Evolutionary conservation across 179 eudicot genomes (phyloP).

Genomic region (Beta corolliflora): DNA sequence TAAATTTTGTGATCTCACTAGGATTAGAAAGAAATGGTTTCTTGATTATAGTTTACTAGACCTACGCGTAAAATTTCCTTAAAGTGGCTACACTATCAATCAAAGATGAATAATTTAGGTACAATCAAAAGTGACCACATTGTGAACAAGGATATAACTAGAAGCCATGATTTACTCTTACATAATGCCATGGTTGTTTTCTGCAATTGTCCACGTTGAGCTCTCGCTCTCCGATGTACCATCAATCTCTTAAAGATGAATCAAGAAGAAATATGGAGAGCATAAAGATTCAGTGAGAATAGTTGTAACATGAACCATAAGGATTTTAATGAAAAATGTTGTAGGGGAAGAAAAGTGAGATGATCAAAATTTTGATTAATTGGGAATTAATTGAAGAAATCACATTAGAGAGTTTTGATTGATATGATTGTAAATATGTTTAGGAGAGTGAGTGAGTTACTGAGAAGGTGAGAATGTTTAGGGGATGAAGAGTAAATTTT

Average conservation of each 20-base stretch:
- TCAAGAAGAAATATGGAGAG: not conserved
- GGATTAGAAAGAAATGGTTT: constrained; percentile 9
- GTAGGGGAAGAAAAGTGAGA: not conserved
- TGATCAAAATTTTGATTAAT: not conserved
- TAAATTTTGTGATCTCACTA: not conserved
- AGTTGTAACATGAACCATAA: constrained; percentile 13
- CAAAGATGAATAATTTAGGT: constrained; percentile 59
- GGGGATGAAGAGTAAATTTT: not conserved
- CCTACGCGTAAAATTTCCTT: constrained; percentile 34
- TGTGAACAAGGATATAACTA: constrained; percentile 44
- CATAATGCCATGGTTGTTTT: constrained; percentile 29
- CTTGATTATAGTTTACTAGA: constrained; percentile 36
- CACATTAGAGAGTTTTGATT: not conserved
- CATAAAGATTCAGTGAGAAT: constrained; percentile 4
- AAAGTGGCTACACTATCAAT: constrained; percentile 31
- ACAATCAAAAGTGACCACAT: constrained; percentile 66
- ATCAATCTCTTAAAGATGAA: constrained; percentile 30
- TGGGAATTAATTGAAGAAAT: not conserved
- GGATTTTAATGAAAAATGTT: not conserved
- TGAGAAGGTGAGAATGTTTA: not conserved
- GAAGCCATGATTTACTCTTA: constrained; percentile 53
- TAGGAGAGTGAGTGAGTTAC: not conserved
- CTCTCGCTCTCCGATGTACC: constrained; percentile 30
- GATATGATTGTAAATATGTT: not conserved
- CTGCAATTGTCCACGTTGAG: constrained; percentile 29